Conservation (phyloP, 148 eudicot species). For the Rheum nobile region DNA sequence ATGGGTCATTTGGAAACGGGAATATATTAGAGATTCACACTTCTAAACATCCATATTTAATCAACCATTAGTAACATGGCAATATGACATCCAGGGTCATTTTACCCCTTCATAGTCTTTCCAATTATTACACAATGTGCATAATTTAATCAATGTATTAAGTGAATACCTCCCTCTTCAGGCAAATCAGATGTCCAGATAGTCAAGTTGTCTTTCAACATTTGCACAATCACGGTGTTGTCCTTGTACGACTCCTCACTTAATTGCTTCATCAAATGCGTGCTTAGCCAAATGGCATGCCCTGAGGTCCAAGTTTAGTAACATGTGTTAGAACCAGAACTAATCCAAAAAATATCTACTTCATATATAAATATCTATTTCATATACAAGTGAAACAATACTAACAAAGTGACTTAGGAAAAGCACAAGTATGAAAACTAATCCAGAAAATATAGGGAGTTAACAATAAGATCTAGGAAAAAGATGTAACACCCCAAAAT, state of each 20-base stretch:
- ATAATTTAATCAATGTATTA: not conserved
- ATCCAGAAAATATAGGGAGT: too few relatives aligned
- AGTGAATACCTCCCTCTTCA: slow-evolving; percentile 73
- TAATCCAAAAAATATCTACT: too few relatives aligned
- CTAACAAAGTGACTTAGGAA: too few relatives aligned
- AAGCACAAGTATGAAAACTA: too few relatives aligned
- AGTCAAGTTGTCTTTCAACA: slow-evolving; percentile 91
- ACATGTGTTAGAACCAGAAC: not conserved
- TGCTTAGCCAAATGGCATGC: slow-evolving; percentile 99
- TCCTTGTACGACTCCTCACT: slow-evolving; percentile 98
- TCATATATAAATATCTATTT: too few relatives aligned
- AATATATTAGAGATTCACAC: not conserved
- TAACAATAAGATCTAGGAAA: too few relatives aligned
- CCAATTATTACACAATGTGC: not conserved
- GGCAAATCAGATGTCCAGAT: slow-evolving; percentile 99
- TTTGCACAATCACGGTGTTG: slow-evolving; percentile 93
- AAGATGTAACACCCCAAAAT: too few relatives aligned
- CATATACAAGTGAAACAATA: too few relatives aligned
- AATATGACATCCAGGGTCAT: not conserved
- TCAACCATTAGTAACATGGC: not conserved
- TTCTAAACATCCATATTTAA: not conserved
- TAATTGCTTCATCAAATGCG: slow-evolving; percentile 98
- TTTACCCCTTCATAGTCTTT: not conserved
- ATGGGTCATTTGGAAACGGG: not conserved
- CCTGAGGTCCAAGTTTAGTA: slow-evolving; percentile 25